phyloP scores from a whole-genome alignment of 805 yeast species.

The Scheffersomyces coipomensis region DNA sequence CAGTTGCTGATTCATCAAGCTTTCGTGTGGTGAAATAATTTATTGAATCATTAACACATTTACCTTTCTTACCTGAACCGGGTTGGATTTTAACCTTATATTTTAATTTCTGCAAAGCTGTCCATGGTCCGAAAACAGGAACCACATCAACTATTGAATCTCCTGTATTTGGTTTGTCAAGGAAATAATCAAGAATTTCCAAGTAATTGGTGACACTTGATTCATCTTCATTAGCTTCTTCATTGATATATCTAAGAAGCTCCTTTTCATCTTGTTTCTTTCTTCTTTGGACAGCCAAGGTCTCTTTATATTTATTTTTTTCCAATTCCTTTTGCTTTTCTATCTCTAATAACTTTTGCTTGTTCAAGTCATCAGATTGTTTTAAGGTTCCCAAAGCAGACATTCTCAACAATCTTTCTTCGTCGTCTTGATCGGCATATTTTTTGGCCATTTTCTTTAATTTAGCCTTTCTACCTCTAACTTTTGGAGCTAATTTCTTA shows the following conservation, averaged over 20 bases:
- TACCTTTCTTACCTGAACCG: constrained; percentile 81
- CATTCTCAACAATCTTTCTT: constrained; percentile 73
- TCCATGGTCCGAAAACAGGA: constrained; percentile 94
- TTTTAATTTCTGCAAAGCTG: constrained; percentile 66
- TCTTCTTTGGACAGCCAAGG: constrained; percentile 36
- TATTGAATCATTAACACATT: constrained; percentile 70
- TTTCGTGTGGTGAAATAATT: constrained; percentile 52
- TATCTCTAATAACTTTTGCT: constrained; percentile 11
- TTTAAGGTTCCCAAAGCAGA: constrained; percentile 82
- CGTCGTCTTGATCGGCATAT: constrained; percentile 90
- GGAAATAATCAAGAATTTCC: constrained; percentile 44
- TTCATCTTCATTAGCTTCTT: constrained; percentile 31
- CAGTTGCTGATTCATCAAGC: constrained; percentile 43
- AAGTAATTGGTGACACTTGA: constrained; percentile 29
- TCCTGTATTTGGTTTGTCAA: constrained; percentile 41
- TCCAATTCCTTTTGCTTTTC: constrained; percentile 14
- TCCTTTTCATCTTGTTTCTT: constrained; percentile 45
- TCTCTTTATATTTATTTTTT: constrained; percentile 22
- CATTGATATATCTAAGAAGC: constrained; percentile 41
- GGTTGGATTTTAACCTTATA: constrained; percentile 85
- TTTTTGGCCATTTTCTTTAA: constrained; percentile 78
- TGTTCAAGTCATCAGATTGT: constrained; percentile 36
- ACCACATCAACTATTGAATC: constrained; percentile 64
- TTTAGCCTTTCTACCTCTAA: constrained; percentile 85
- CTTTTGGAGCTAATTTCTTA: constrained; percentile 34